Evolutionary conservation across 768 basidiomycete species (phyloP).

Genomic region (Coprinellus micaceus): DNA sequence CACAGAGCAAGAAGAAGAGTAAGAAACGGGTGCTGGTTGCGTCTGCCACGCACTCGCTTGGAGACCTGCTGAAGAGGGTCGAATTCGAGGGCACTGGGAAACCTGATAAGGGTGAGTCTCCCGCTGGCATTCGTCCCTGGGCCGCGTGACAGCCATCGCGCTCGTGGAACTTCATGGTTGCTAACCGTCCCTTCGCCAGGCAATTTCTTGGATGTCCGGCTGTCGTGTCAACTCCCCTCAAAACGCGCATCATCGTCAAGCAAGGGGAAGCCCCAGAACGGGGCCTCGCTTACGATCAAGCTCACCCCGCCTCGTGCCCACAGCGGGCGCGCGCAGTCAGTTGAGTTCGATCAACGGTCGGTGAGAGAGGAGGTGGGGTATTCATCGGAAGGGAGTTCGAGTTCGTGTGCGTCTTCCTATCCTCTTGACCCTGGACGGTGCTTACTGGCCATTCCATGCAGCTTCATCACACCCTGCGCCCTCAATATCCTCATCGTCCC

Average conservation of each 20-base stretch:
- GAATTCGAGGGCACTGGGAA: conserved; percentile 41
- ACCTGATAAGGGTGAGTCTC: not conserved
- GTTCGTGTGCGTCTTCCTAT: not conserved
- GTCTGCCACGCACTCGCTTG: conserved; percentile 44
- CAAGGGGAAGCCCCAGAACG: conserved; percentile 41
- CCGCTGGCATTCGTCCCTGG: too few species aligned
- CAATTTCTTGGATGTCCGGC: conserved; percentile 35
- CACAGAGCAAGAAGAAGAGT: conserved; percentile 60
- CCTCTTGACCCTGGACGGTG: too few species aligned
- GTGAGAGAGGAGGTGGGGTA: not conserved
- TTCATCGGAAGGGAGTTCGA: not conserved
- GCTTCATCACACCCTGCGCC: too few species aligned
- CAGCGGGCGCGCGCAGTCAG: conserved; percentile 4
- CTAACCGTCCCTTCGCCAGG: conserved; percentile 20
- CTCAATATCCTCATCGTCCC: not conserved
- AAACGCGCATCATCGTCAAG: conserved; percentile 21
- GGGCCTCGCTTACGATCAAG: conserved; percentile 28
- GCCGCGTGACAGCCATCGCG: conserved; percentile 4
- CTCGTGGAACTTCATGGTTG: not conserved
- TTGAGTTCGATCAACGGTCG: not conserved
- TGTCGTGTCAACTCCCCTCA: conserved; percentile 35
- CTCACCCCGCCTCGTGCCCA: conserved; percentile 20
- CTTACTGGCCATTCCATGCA: too few species aligned
- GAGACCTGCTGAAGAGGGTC: conserved; percentile 50
- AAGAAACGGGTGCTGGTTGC: conserved; percentile 57